A percentile compares a stretch with the other conserved stretches of the same genome.
These are phyloP conservation scores for Colletotrichum nymphaeae DNA, from an alignment of 2,329 filamentous ascomycete species.

Conservation along the genomic window DNA sequence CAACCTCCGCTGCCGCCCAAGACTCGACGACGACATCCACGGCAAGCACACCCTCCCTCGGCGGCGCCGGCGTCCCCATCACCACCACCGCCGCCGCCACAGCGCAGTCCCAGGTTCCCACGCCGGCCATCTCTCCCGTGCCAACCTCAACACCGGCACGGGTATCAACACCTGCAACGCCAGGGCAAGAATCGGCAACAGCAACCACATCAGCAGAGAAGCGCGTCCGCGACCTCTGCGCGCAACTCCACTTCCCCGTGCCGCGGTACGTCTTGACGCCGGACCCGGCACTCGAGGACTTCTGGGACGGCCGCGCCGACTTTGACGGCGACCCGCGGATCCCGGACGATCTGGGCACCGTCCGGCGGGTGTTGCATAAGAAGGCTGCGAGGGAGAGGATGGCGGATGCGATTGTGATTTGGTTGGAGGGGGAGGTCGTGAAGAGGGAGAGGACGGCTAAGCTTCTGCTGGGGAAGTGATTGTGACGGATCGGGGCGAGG, in stretches of 20 bases:
- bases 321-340: conserved; percentile 46
- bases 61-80: background rate
- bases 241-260: conserved; percentile 43
- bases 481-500: background rate
- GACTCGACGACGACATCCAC: background rate
- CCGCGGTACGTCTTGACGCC: conserved; percentile 49
- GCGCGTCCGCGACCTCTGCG: conserved; percentile 47
- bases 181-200: background rate
- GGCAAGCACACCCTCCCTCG: background rate
- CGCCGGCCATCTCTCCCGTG: background rate
- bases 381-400: conserved; percentile 51
- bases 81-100: background rate
- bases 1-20: background rate
- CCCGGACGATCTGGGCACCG: conserved; percentile 46
- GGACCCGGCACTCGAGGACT: conserved; percentile 36
- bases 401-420: conserved; percentile 51
- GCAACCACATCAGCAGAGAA: conserved; percentile 36
- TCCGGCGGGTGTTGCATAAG: conserved; percentile 49
- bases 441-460: conserved; percentile 34
- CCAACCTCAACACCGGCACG: conserved; percentile 4
- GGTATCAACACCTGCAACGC: no score
- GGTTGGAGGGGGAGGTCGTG: conserved; percentile 42
- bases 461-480: background rate
- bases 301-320: conserved; percentile 50
- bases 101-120: background rate